phyloP scores from a whole-genome alignment of 192 early-diverging fungal species.

The Dissophora globulifera region DNA sequence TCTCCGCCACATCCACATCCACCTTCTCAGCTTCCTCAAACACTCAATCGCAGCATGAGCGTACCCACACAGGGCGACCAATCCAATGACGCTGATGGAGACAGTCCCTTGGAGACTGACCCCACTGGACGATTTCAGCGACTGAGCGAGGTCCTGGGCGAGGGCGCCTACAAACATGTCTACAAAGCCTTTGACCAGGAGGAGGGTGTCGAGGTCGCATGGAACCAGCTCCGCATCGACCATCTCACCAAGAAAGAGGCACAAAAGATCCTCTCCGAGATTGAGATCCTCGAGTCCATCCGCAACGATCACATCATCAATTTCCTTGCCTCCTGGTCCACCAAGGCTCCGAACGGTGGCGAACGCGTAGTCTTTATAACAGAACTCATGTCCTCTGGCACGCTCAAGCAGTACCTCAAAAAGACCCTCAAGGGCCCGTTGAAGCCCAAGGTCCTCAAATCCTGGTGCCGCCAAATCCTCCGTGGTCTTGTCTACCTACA shows the following conservation, averaged over 20 bases:
- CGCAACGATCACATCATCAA: constrained; percentile 88
- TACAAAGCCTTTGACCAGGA: constrained; percentile 86
- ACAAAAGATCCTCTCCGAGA: constrained; percentile 58
- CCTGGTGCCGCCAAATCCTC: constrained; percentile 85
- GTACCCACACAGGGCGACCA: constrained; percentile 20
- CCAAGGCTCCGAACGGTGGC: constrained; percentile 60
- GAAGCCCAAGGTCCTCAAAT: constrained; percentile 79
- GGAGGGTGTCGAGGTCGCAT: constrained; percentile 90
- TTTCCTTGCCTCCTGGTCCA: constrained; percentile 75
- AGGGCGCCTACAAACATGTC: constrained; percentile 87
- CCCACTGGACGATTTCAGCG: constrained; percentile 75
- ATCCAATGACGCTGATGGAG: constrained; percentile 52
- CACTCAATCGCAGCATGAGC: constrained; percentile 18
- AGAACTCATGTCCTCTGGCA: constrained; percentile 90
- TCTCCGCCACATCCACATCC: background rate
- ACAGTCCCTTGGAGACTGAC: constrained; percentile 59
- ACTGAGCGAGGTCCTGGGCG: constrained; percentile 68
- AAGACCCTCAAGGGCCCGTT: constrained; percentile 73
- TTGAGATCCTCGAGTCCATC: constrained; percentile 78
- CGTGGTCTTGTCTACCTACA: constrained; percentile 85
- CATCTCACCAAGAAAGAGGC: constrained; percentile 47
- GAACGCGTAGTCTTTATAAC: constrained; percentile 87
- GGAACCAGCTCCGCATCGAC: constrained; percentile 81
- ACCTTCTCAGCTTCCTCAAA: background rate
- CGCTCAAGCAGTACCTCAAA: constrained; percentile 79